phyloP scores from a whole-genome alignment of 805 yeast species.

The Ogataea trehalophila region DNA sequence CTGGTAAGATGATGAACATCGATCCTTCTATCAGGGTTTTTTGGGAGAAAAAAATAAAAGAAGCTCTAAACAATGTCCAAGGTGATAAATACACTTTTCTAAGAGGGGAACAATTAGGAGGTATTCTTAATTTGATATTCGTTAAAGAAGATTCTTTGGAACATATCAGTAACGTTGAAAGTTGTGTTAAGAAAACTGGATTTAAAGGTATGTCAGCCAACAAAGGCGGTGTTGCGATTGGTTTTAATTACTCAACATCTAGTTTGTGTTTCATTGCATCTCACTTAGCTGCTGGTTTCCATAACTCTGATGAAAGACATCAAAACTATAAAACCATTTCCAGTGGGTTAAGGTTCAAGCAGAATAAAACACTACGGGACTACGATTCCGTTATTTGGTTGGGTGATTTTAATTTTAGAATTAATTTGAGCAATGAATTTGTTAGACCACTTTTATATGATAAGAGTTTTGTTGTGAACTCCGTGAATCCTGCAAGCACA shows the following conservation, averaged over 20 bases:
- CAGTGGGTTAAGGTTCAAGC: constrained; percentile 62
- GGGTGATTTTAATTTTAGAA: constrained; percentile 91
- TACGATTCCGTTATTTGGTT: constrained; percentile 84
- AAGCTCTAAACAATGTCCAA: constrained; percentile 35
- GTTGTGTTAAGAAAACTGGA: constrained; percentile 84
- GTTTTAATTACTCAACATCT: constrained; percentile 50
- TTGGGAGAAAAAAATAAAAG: constrained; percentile 64
- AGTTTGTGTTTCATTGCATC: constrained; percentile 75
- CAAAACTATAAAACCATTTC: constrained; percentile 78
- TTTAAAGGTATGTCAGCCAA: constrained; percentile 81
- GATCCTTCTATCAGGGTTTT: constrained; percentile 55
- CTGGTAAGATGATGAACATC: constrained; percentile 77
- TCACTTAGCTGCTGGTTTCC: constrained; percentile 92
- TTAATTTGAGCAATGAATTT: constrained; percentile 63
- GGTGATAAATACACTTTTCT: constrained; percentile 40
- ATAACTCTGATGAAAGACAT: constrained; percentile 76
- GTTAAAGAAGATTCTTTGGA: constrained; percentile 48
- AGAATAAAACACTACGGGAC: constrained; percentile 55
- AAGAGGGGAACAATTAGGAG: constrained; percentile 83
- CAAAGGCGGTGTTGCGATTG: constrained; percentile 56
- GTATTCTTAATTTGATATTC: constrained; percentile 68
- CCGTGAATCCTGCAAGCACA: no score
- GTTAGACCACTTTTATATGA: constrained; percentile 40
- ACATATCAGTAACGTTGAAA: constrained; percentile 57
- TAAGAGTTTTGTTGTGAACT: no score